Evolutionary conservation across 345 rosid species (phyloP), one percentile per base, ranked within the genome.

Genomic region (Gossypium arboreum): DNA sequence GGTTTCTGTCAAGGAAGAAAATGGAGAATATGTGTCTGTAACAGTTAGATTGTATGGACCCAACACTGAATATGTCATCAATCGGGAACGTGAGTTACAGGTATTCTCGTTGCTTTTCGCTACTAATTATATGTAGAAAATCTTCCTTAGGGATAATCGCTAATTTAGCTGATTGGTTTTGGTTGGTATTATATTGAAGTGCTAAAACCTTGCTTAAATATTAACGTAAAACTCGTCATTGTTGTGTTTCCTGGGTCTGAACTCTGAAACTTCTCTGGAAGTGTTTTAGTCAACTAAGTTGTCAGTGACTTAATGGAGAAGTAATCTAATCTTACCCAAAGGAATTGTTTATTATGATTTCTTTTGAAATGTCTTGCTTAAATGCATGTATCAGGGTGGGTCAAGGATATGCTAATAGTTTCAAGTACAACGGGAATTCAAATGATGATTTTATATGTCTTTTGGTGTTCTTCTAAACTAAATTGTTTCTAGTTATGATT

Each of bases 41-140:
- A 91, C 98, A 0, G 96, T 95, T 52, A 84, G 99, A 81, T 80
- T 95, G 8, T 93, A 87, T 67, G 98, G 99, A 16, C 97, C 99
- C 34, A 91, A 91, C 82, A 95, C 99, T 0, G 97, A 95, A 72
- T 87, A 84, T 84, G 96, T 95, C 72, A 90, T 93, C 73, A 86
- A 95, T 74, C 88, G 98, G 0, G 84, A 88, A 75, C 80, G 97
- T 57, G 98, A 95, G 75, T 74, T 90, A 71, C 86, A 83, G 87
- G 97, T 95, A 77, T 75, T 52, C 73, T 15, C 75, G 39, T 8
- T 68, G 22, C 66, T 66, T 27, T 57, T 56, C 29, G 6, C 2
- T 56, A 43, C 66, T 34, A 3, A 24, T 63, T 63, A 13, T 72
- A 22, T 75, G 25, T 72, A 52, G 51, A 47, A 22, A 22, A 16